phyloP scores from a whole-genome alignment of 2,329 filamentous ascomycete genomes.

The Neurospora sp. region DNA sequence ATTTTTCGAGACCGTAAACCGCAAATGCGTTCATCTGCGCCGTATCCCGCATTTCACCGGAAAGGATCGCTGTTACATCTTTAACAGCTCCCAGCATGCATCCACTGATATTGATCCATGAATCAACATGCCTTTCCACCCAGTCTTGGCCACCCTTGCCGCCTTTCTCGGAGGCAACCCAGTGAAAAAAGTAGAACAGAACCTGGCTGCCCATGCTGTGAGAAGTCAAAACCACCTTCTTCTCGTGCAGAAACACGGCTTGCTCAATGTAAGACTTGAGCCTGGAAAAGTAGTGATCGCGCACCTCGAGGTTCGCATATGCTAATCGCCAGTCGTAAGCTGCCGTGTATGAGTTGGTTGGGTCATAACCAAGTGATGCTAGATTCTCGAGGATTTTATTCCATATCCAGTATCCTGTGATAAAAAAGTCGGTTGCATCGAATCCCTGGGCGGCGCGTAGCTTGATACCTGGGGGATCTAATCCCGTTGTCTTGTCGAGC shows the following conservation, averaged over 20 bases:
- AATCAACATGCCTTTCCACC: slow-evolving; percentile 84
- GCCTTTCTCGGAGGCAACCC: slow-evolving; percentile 68
- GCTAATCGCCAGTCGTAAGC: slow-evolving; percentile 88
- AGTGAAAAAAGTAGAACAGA: slow-evolving; percentile 67
- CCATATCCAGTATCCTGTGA: slow-evolving; percentile 94
- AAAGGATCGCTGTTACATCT: slow-evolving; percentile 79
- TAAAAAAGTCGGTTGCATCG: slow-evolving; percentile 94
- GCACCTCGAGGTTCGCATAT: slow-evolving; percentile 77
- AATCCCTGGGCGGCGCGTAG: slow-evolving; percentile 90
- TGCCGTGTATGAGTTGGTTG: slow-evolving; percentile 60
- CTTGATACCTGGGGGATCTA: slow-evolving; percentile 86
- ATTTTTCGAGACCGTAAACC: slow-evolving; percentile 93
- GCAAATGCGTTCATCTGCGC: slow-evolving; percentile 94
- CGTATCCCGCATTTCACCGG: slow-evolving; percentile 97
- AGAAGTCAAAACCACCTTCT: slow-evolving; percentile 78
- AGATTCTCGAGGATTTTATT: slow-evolving; percentile 97
- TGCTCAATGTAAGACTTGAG: slow-evolving; percentile 87
- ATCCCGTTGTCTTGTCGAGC: slow-evolving; percentile 82
- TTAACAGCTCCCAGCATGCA: slow-evolving; percentile 96
- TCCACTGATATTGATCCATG: slow-evolving; percentile 96
- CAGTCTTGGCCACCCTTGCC: slow-evolving; percentile 76
- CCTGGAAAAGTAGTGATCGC: slow-evolving; percentile 89
- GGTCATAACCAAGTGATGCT: slow-evolving; percentile 91
- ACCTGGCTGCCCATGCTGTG: slow-evolving; percentile 99
- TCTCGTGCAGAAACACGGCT: slow-evolving; percentile 58